phyloP scores from a whole-genome alignment of 1,139 yeast genomes.

The Geotrichum histeridarum region DNA sequence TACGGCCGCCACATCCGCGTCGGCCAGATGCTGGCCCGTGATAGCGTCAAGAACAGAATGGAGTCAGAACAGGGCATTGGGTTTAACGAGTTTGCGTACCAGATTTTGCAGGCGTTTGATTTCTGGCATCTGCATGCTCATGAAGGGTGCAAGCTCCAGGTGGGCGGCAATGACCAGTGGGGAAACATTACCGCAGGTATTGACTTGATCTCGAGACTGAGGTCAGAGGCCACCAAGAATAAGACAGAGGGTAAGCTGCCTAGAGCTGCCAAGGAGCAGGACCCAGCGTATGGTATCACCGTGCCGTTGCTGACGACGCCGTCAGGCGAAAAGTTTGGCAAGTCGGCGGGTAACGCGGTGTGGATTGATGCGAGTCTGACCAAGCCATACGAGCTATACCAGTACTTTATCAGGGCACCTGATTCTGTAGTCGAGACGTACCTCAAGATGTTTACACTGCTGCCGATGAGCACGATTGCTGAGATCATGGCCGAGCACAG shows the following conservation, averaged over 20 bases:
- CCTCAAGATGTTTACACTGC: constrained; percentile 69
- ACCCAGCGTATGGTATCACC: constrained; percentile 65
- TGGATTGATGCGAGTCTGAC: constrained; percentile 73
- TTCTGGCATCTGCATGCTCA: constrained; percentile 72
- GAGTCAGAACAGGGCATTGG: constrained; percentile 73
- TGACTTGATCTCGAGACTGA: constrained; percentile 69
- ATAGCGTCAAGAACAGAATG: constrained; percentile 74
- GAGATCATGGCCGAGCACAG: constrained; percentile 49
- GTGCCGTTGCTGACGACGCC: constrained; percentile 88
- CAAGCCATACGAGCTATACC: constrained; percentile 77
- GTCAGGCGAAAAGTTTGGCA: constrained; percentile 91
- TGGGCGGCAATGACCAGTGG: constrained; percentile 98
- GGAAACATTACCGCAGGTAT: constrained; percentile 97
- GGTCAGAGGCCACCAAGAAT: constrained; percentile 15
- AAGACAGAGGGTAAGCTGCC: constrained; percentile 8
- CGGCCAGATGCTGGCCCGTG: constrained; percentile 83
- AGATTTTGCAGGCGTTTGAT: constrained; percentile 87
- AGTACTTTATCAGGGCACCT: constrained; percentile 67
- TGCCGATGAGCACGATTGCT: constrained; percentile 59
- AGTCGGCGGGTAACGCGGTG: constrained; percentile 94
- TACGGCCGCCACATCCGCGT: constrained; percentile 81
- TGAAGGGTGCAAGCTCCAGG: constrained; percentile 62
- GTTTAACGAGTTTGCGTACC: constrained; percentile 90
- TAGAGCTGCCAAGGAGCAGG: constrained; percentile 6
- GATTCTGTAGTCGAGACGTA: constrained; percentile 71